A percentile compares a stretch with the other conserved stretches of the same genome.
Conservation (phyloP, 805 yeast genomes). For the Candida tallmaniae region DNA sequence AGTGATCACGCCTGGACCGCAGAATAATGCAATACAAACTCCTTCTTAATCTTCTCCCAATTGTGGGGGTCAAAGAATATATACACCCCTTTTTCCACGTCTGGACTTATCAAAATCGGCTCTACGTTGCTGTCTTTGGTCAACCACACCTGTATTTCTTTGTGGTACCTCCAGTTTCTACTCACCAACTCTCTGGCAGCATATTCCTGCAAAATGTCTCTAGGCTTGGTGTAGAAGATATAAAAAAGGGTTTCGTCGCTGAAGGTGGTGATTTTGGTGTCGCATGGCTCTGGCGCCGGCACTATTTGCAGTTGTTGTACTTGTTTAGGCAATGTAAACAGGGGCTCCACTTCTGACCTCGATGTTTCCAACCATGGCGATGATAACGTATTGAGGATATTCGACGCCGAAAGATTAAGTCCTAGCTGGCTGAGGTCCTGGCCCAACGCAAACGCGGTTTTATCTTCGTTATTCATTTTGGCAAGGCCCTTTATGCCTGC, state of each 20-base stretch:
- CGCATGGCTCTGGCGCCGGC: conserved; percentile 42
- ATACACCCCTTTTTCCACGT: conserved; percentile 89
- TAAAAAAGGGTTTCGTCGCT: conserved; percentile 91
- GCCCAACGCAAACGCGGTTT: conserved; percentile 66
- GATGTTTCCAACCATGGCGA: conserved; percentile 96
- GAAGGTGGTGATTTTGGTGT: conserved; percentile 53
- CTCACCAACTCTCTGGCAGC: conserved; percentile 88
- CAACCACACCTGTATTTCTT: conserved; percentile 92
- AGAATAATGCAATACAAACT: conserved; percentile 51
- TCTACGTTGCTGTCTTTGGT: conserved; percentile 90
- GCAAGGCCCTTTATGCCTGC: conserved; percentile 58
- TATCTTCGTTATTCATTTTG: conserved; percentile 58
- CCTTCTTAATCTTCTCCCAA: conserved; percentile 89
- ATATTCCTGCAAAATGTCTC: conserved; percentile 88
- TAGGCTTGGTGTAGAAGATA: conserved; percentile 89
- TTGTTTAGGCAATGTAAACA: conserved; percentile 56
- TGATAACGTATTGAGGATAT: conserved; percentile 62
- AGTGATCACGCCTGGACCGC: conserved; percentile 25
- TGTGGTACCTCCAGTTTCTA: conserved; percentile 96
- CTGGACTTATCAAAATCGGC: conserved; percentile 73
- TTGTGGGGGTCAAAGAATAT: conserved; percentile 92
- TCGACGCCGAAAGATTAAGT: conserved; percentile 47
- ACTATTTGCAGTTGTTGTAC: conserved; percentile 28
- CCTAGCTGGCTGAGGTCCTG: conserved; percentile 68
- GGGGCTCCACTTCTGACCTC: conserved; percentile 85